phyloP scores from a whole-genome alignment of 768 basidiomycete species.

The Lactifluus volemus region DNA sequence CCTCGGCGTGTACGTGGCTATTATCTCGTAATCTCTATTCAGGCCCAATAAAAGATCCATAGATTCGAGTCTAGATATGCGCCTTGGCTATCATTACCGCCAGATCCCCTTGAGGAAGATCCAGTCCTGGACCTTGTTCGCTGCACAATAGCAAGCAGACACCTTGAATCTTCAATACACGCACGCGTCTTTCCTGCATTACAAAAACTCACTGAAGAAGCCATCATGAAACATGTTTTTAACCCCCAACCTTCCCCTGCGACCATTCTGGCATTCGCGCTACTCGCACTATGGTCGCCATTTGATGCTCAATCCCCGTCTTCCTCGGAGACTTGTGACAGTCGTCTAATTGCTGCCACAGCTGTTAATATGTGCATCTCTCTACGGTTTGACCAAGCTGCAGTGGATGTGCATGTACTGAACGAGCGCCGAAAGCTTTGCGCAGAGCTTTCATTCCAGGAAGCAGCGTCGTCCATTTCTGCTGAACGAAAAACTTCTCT shows the following conservation, averaged over 20 bases:
- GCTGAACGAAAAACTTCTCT: conserved; percentile 1
- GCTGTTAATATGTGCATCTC: conserved; percentile 43
- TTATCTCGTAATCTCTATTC: not conserved
- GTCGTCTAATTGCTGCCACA: conserved; percentile 31
- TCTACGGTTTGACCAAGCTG: conserved; percentile 27
- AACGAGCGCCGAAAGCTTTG: conserved; percentile 9
- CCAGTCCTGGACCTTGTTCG: conserved; percentile 36
- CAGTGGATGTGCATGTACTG: conserved; percentile 6
- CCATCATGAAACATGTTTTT: conserved; percentile 33
- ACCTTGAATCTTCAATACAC: conserved; percentile 31
- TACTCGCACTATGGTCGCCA: conserved; percentile 39
- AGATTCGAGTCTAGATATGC: conserved; percentile 38
- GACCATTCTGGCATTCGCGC: conserved; percentile 33
- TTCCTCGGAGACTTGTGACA: conserved; percentile 30
- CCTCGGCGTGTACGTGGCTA: conserved; percentile 7
- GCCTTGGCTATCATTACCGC: conserved; percentile 37
- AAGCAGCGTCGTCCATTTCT: not conserved
- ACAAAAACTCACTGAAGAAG: conserved; percentile 34
- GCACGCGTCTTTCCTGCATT: conserved; percentile 32
- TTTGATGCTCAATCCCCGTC: conserved; percentile 26
- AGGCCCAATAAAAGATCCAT: not conserved
- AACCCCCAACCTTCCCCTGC: conserved; percentile 35
- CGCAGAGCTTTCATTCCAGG: conserved; percentile 1
- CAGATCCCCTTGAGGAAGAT: conserved; percentile 24
- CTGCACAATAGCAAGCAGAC: conserved; percentile 39